Evolutionary conservation across 2,329 filamentous ascomycete genomes (phyloP), one percentile per base, ranked within the genome.

Genomic region (Penicillium italicum): DNA sequence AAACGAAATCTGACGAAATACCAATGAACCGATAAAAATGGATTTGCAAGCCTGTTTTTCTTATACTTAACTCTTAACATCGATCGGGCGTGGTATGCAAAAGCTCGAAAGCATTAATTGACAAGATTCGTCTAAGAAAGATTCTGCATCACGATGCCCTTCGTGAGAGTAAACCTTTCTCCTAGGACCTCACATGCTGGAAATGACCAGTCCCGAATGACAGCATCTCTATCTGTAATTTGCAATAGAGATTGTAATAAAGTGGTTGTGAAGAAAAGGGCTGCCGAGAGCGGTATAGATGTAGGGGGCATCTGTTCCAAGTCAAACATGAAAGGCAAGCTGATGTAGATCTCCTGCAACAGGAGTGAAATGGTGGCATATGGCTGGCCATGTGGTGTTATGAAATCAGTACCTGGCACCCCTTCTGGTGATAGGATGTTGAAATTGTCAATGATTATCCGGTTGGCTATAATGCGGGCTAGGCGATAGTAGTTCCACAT

Each of bases 401-500:
- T 28, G 34, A 28, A 20, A 26, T 30, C 4, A 26, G 16, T 33
- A 16, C 7, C 10, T 9, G 24, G 24, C 4, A 28, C 18, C 7
- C n/a, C 18, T 31, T 18, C 9, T 11, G 28, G 22, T 12, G 22
- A 37, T 11, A 24, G 5, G 5, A 37, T 30, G 12, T 37, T 24
- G 9, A 44, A 34, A 51, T 45, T 44, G 31, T 51, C 40, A 7
- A 44, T 18, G 18, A 51, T 22, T 7, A 51, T 37, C n/a, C 33
- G 22, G 24, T 48, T 48, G 12, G 34, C 43, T 16, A 49, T 16
- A 33, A 48, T 54, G 36, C 26, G 51, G n/a, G 44, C 44, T 22
- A 54, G 28, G n/a, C 51, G 51, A 22, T 49, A 54, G 11, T 54
- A 42, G 11, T 49, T 54, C 51, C 51, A 54, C n/a, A 54, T 48